A percentile compares a stretch with the other conserved stretches of the same genome.
Evolutionary conservation across 2,329 filamentous ascomycete genomes (phyloP).

Genomic region (Trichophaea hybrida): DNA sequence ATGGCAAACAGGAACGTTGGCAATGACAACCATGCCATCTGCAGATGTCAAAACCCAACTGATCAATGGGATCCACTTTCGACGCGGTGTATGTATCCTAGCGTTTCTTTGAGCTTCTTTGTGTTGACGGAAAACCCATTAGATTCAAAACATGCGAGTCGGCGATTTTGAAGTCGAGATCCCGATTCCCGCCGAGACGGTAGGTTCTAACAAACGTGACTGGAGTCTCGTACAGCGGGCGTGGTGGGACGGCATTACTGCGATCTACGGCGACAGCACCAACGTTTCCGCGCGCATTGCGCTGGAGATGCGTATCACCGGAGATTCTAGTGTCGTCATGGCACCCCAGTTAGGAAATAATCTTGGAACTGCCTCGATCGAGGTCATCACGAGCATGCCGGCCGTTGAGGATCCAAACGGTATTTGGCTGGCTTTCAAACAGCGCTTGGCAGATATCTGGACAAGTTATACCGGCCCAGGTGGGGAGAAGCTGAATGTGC

Average conservation of each 20-base stretch:
- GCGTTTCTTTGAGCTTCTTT: not conserved
- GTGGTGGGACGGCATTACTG: conserved; percentile 40
- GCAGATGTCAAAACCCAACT: conserved; percentile 33
- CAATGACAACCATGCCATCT: conserved; percentile 14
- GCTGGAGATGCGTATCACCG: conserved; percentile 36
- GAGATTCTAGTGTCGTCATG: conserved; percentile 34
- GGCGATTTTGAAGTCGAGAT: conserved; percentile 36
- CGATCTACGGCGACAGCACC: conserved; percentile 31
- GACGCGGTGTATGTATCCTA: conserved; percentile 30
- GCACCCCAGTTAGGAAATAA: conserved; percentile 35
- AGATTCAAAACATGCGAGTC: conserved; percentile 37
- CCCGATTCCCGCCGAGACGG: conserved; percentile 31
- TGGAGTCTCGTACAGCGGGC: conserved; percentile 34
- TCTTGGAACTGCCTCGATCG: conserved; percentile 35
- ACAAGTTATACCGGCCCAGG: conserved; percentile 30
- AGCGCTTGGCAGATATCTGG: conserved; percentile 35
- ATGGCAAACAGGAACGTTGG: not conserved
- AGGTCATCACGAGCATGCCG: conserved; percentile 34
- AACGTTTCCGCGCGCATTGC: conserved; percentile 34
- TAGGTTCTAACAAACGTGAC: conserved; percentile 32
- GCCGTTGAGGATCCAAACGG: conserved; percentile 28
- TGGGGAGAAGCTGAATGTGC: conserved; percentile 29
- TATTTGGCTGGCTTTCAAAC: conserved; percentile 34
- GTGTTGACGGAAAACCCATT: not conserved
- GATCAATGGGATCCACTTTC: conserved; percentile 37